Evolutionary conservation across 2,329 filamentous ascomycete genomes (phyloP).

Genomic region (Sarocladium kiliense): DNA sequence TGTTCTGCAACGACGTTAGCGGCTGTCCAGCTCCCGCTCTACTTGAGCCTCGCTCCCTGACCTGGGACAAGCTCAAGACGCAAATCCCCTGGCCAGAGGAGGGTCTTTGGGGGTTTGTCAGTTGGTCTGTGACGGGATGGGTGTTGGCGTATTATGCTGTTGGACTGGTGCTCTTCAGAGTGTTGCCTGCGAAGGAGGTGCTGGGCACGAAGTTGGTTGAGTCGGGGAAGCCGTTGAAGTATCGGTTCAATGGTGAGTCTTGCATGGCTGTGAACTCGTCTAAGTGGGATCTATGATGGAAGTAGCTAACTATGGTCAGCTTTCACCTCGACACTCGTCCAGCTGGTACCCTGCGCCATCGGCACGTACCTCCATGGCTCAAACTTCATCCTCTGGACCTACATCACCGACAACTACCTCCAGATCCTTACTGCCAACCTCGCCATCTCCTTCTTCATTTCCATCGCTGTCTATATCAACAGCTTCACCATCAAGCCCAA

Average conservation of each 20-base stretch:
- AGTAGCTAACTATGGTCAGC: too few species aligned
- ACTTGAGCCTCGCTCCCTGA: slow-evolving; percentile 62
- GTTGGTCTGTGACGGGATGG: slow-evolving; percentile 59
- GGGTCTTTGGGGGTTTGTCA: slow-evolving; percentile 63
- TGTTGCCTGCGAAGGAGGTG: slow-evolving; percentile 65
- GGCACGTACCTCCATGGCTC: slow-evolving; percentile 72
- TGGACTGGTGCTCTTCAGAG: slow-evolving; percentile 63
- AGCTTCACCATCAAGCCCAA: slow-evolving; percentile 73
- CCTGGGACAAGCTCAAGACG: slow-evolving; percentile 61
- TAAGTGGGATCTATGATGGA: accelerated
- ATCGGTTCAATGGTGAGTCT: slow-evolving; percentile 67
- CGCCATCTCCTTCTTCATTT: slow-evolving; percentile 63
- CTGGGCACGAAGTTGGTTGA: slow-evolving; percentile 63
- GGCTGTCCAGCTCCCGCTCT: slow-evolving; percentile 80
- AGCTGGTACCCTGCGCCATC: slow-evolving; percentile 59
- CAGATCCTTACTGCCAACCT: slow-evolving; percentile 79
- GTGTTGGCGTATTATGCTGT: slow-evolving; percentile 70
- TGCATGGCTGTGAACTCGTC: background rate
- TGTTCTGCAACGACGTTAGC: slow-evolving; percentile 81
- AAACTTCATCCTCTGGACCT: slow-evolving; percentile 80
- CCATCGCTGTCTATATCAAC: slow-evolving; percentile 69
- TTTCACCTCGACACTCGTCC: slow-evolving; percentile 66
- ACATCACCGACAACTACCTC: slow-evolving; percentile 81
- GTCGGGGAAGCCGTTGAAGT: slow-evolving; percentile 63
- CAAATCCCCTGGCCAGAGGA: slow-evolving; percentile 72